A percentile compares a stretch with the other conserved stretches of the same genome.
Evolutionary conservation across 192 early-diverging fungal species (phyloP).

Genomic region (Podila minutissima): DNA sequence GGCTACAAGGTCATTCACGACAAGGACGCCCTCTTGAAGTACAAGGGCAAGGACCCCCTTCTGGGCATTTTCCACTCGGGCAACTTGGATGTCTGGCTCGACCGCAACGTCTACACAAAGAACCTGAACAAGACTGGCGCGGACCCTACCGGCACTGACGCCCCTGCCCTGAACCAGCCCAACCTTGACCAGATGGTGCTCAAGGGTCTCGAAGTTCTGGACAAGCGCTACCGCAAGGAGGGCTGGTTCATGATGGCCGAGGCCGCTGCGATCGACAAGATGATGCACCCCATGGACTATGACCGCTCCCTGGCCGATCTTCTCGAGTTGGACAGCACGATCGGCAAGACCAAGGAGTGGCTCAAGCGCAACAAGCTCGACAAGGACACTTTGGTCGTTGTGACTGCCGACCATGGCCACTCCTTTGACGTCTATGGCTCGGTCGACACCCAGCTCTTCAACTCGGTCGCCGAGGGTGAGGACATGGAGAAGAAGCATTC

Average conservation of each 20-base stretch:
- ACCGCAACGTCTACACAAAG: slow-evolving; percentile 59
- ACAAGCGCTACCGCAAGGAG: slow-evolving; percentile 59
- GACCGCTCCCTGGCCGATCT: slow-evolving; percentile 67
- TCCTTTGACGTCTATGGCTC: slow-evolving; percentile 66
- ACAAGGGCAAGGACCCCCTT: slow-evolving; percentile 55
- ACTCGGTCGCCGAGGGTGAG: slow-evolving; percentile 13
- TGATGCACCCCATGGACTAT: slow-evolving; percentile 65
- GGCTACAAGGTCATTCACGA: slow-evolving; percentile 61
- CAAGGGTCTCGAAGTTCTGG: slow-evolving; percentile 62
- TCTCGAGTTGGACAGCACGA: slow-evolving; percentile 65
- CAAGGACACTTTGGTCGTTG: slow-evolving; percentile 59
- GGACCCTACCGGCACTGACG: slow-evolving; percentile 40
- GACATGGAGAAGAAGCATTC: slow-evolving; percentile 44
- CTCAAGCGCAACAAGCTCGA: slow-evolving; percentile 52
- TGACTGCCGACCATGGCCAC: slow-evolving; percentile 70
- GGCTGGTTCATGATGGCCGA: slow-evolving; percentile 71
- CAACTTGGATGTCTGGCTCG: slow-evolving; percentile 68
- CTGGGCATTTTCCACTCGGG: slow-evolving; percentile 63
- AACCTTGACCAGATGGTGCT: slow-evolving; percentile 61
- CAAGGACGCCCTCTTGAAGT: slow-evolving; percentile 51
- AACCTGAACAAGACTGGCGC: slow-evolving; percentile 53
- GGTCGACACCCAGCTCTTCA: slow-evolving; percentile 62
- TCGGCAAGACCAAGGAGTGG: slow-evolving; percentile 60
- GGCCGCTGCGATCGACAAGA: slow-evolving; percentile 66
- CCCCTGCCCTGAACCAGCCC: slow-evolving; percentile 60